A percentile compares a stretch with the other conserved stretches of the same genome.
Conservation (phyloP, 306 rosid species). For the Dryas drummondii region DNA sequence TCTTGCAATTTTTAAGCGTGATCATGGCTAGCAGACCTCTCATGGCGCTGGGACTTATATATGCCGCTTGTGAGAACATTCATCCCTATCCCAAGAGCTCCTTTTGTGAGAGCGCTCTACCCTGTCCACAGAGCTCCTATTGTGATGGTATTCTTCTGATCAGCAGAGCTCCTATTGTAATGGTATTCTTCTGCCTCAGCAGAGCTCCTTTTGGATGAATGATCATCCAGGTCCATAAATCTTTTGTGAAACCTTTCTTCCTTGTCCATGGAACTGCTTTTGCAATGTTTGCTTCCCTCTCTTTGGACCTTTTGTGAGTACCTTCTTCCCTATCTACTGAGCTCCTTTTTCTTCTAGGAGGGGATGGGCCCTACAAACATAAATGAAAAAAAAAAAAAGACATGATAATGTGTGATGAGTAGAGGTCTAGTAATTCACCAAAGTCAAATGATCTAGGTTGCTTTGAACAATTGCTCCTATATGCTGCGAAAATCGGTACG, state of each 20-base stretch:
- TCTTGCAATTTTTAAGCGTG: background rate
- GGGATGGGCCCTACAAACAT: conserved; percentile 66
- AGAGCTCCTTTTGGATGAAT: conserved; percentile 11
- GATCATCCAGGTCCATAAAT: conserved; percentile 38
- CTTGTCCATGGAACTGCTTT: conserved; percentile 28
- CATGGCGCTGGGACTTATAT: conserved; percentile 36
- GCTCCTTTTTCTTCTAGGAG: conserved; percentile 70
- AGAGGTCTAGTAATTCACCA: background rate
- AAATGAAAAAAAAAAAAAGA: background rate
- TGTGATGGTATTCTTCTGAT: conserved; percentile 30
- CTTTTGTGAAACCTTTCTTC: conserved; percentile 29
- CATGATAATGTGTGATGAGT: background rate
- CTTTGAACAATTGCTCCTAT: background rate
- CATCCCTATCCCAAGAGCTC: conserved; percentile 38
- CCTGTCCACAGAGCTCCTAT: conserved; percentile 37
- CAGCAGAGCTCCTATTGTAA: conserved; percentile 39
- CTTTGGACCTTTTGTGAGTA: conserved; percentile 31
- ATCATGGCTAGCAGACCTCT: conserved; percentile 20
- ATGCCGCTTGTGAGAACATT: conserved; percentile 37
- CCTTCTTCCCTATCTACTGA: conserved; percentile 41
- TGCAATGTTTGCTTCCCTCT: conserved; percentile 25
- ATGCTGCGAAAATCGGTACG: background rate
- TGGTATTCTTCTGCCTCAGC: conserved; percentile 30
- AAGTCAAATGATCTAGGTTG: background rate
- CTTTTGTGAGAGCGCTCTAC: conserved; percentile 23